These are phyloP conservation scores for Naganishia onofrii DNA, from an alignment of 768 basidiomycete species.

Conservation along the genomic window DNA sequence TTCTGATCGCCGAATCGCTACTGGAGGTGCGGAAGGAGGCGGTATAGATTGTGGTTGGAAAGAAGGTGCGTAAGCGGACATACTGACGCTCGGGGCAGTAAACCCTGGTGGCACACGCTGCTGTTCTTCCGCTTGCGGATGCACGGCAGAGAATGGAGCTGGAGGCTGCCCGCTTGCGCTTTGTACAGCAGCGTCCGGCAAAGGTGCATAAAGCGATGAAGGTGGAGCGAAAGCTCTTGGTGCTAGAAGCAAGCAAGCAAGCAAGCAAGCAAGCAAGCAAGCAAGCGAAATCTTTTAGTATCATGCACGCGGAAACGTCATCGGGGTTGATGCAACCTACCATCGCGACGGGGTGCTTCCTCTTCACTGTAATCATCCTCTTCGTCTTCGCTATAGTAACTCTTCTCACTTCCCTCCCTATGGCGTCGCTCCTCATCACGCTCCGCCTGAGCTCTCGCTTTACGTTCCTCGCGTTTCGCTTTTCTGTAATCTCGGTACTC, in stretches of 20 bases:
- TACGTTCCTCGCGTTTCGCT: conserved; percentile 41
- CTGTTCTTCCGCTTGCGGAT: not conserved
- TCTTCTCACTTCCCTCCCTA: conserved; percentile 36
- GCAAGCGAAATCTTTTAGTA: conserved; percentile 29
- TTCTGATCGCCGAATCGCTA: conserved; percentile 25
- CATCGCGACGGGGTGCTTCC: conserved; percentile 42
- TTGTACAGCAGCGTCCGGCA: not conserved
- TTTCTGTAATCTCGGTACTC: conserved; percentile 48
- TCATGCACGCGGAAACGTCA: conserved; percentile 42
- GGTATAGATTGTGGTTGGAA: conserved; percentile 11
- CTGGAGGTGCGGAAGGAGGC: not conserved
- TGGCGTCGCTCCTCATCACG: conserved; percentile 37
- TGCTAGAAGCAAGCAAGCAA: too few species aligned
- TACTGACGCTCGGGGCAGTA: not conserved
- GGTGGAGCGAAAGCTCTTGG: conserved; percentile 30
- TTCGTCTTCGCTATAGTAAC: conserved; percentile 48
- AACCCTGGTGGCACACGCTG: not conserved
- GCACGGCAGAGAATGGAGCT: too few species aligned
- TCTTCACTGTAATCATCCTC: conserved; percentile 39
- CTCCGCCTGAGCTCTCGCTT: conserved; percentile 28
- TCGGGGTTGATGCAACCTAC: conserved; percentile 38
- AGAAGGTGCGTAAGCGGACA: not conserved
- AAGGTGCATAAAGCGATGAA: conserved; percentile 25
- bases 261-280: too few species aligned
- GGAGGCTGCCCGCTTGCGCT: not conserved